A percentile compares a stretch with the other conserved stretches of the same genome.
phyloP scores from a whole-genome alignment of 192 early-diverging fungal species.

The Coemansia sp. region DNA sequence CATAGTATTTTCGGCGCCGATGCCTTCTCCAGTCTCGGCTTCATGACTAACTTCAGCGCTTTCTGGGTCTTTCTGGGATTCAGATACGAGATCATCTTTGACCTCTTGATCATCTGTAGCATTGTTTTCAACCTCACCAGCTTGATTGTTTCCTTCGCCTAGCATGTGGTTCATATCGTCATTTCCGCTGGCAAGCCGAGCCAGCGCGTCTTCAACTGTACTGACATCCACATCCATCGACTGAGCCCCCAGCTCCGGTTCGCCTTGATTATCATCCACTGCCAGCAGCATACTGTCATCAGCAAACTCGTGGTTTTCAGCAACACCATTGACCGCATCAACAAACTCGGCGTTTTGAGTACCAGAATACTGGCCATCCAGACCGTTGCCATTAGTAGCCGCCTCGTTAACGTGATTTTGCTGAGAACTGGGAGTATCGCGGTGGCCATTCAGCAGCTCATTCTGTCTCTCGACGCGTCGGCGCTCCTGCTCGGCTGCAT shows the following conservation, averaged over 20 bases:
- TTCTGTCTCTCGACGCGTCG: slow-evolving; percentile 18
- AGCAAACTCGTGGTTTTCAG: background rate
- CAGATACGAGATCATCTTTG: background rate
- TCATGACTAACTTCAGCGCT: background rate
- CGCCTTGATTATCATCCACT: slow-evolving; percentile 8
- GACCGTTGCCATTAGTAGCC: background rate
- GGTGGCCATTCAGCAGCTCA: slow-evolving; percentile 6
- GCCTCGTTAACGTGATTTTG: background rate
- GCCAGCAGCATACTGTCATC: slow-evolving; percentile 25
- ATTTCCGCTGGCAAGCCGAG: slow-evolving; percentile 28
- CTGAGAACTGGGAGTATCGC: background rate
- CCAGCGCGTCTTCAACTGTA: slow-evolving; percentile 48
- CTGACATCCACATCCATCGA: slow-evolving; percentile 37
- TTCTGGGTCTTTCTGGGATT: background rate
- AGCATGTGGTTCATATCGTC: background rate
- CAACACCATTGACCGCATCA: background rate
- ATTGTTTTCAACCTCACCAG: background rate
- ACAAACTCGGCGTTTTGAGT: background rate
- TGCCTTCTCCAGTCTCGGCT: background rate
- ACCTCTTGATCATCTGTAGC: background rate
- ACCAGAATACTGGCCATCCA: background rate
- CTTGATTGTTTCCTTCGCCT: background rate
- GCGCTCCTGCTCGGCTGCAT: slow-evolving; percentile 34
- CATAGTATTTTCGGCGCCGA: background rate
- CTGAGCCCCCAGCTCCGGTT: slow-evolving; percentile 21